These are phyloP conservation scores for Cordyceps militaris DNA, from an alignment of 2,329 filamentous ascomycete species.

Conservation along the genomic window DNA sequence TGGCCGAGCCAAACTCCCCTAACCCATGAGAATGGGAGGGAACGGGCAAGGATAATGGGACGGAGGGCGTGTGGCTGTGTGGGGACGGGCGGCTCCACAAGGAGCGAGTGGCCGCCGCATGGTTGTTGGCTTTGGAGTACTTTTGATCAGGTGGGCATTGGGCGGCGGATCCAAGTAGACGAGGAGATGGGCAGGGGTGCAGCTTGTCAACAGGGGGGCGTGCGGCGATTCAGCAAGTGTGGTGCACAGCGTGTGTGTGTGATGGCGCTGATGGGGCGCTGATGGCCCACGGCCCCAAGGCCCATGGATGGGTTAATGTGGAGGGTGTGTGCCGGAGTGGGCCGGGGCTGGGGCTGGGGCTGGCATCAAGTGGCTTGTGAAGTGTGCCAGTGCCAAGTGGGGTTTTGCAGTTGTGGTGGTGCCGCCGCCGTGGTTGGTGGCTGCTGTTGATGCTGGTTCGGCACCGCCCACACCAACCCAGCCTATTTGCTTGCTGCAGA, in stretches of 20 bases:
- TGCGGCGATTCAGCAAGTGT: neutral
- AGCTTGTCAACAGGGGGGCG: neutral
- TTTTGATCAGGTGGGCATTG: neutral
- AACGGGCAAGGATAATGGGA: constrained; percentile 27
- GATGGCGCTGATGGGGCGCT: constrained; percentile 8
- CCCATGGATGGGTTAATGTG: constrained; percentile 4
- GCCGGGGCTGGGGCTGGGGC: constrained; percentile 9
- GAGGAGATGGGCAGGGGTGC: neutral
- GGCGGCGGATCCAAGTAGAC: neutral
- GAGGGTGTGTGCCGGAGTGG: constrained; percentile 11
- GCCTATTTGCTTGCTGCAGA: no score
- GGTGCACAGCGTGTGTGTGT: neutral
- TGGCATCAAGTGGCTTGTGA: neutral
- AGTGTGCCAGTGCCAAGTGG: neutral
- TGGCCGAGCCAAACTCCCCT: constrained; percentile 34
- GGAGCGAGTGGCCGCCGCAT: constrained; percentile 1
- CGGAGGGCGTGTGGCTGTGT: constrained; percentile 15
- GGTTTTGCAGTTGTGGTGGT: neutral
- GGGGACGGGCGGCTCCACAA: constrained; percentile 1
- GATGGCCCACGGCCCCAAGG: neutral
- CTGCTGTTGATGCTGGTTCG: neutral
- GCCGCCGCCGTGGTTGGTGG: neutral
- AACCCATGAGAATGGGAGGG: constrained; percentile 35
- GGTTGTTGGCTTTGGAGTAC: constrained; percentile 1
- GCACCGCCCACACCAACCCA: no score